Evolutionary conservation across 2,329 filamentous ascomycete species (phyloP).

Genomic region (Colletotrichum simmondsii): DNA sequence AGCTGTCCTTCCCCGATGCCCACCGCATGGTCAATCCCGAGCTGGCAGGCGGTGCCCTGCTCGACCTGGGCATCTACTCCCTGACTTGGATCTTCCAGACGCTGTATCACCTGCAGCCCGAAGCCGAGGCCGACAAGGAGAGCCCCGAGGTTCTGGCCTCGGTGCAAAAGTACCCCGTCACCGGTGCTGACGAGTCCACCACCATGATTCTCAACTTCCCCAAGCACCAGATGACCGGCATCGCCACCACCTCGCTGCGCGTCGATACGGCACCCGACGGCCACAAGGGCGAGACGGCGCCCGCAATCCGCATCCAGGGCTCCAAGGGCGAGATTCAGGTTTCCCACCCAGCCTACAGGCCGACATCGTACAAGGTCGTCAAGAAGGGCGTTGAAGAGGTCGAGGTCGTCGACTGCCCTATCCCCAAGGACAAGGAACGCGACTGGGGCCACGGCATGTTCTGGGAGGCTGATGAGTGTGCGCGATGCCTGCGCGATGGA

Average conservation of each 20-base stretch:
- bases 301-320: slow-evolving; percentile 83
- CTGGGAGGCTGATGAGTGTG: slow-evolving; percentile 86
- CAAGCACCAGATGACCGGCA: slow-evolving; percentile 72
- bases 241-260: slow-evolving; percentile 75
- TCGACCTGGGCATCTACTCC: slow-evolving; percentile 90
- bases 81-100: slow-evolving; percentile 93
- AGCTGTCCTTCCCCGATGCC: slow-evolving; percentile 66
- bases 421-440: slow-evolving; percentile 60
- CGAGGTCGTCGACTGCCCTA: slow-evolving; percentile 64
- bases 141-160: slow-evolving; percentile 75
- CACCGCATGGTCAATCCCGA: slow-evolving; percentile 86
- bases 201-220: slow-evolving; percentile 83
- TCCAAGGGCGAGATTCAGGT: slow-evolving; percentile 86
- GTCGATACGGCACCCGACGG: slow-evolving; percentile 69
- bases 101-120: slow-evolving; percentile 82
- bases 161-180: slow-evolving; percentile 75
- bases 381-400: slow-evolving; percentile 59
- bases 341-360: slow-evolving; percentile 76
- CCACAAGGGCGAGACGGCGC: slow-evolving; percentile 66
- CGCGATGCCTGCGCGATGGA: slow-evolving; percentile 79
- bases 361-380: slow-evolving; percentile 73
- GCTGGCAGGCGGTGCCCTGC: slow-evolving; percentile 82
- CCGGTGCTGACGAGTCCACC: slow-evolving; percentile 82
- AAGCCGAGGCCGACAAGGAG: slow-evolving; percentile 72
- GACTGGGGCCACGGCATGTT: slow-evolving; percentile 84